These are phyloP conservation scores for Starmera quercuum DNA, from an alignment of 805 yeast genomes.

Conservation along the genomic window DNA sequence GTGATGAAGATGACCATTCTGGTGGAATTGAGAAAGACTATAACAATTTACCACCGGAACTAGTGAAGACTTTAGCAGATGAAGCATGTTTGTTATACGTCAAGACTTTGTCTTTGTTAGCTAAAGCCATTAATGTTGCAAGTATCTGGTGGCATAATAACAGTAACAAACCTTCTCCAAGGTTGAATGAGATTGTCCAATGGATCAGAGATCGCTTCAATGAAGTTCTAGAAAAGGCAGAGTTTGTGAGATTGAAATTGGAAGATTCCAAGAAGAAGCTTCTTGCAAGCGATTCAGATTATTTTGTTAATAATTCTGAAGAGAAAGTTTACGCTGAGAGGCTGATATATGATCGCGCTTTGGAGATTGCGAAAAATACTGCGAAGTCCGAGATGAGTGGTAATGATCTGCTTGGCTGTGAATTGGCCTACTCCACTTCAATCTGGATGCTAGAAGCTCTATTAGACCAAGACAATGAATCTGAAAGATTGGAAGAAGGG, in stretches of 20 bases:
- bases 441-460: constrained; percentile 94
- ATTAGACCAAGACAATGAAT: constrained; percentile 40
- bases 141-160: constrained; percentile 81
- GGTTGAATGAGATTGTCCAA: constrained; percentile 55
- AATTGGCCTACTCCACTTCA: constrained; percentile 81
- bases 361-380: constrained; percentile 87
- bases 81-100: constrained; percentile 85
- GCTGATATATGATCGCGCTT: constrained; percentile 84
- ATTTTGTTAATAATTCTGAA: constrained; percentile 4
- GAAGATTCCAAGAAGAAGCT: constrained; percentile 39
- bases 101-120: constrained; percentile 73
- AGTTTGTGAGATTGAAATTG: constrained; percentile 53
- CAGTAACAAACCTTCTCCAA: constrained; percentile 31
- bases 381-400: constrained; percentile 82
- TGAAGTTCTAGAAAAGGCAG: constrained; percentile 85
- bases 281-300: constrained; percentile 3
- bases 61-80: constrained; percentile 54
- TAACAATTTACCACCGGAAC: constrained; percentile 46
- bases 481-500: constrained; percentile 50
- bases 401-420: constrained; percentile 64
- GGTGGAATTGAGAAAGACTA: constrained; percentile 27
- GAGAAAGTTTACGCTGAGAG: constrained; percentile 62
- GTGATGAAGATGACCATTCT: constrained; percentile 20
- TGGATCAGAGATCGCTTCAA: constrained; percentile 89
- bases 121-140: constrained; percentile 80